Conservation (phyloP, 2,329 filamentous ascomycete species). For the Trichoderma simmonsii region DNA sequence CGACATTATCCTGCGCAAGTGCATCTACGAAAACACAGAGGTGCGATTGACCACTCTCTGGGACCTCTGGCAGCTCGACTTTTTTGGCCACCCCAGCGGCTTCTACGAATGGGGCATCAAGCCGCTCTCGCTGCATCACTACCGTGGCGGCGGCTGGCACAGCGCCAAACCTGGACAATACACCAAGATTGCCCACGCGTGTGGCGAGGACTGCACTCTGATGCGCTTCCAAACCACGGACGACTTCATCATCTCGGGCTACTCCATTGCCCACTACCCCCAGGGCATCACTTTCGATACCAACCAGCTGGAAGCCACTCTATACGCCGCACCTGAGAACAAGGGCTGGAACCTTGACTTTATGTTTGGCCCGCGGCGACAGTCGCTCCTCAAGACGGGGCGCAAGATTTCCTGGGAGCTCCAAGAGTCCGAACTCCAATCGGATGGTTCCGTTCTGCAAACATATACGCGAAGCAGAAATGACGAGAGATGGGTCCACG, state of each 20-base stretch:
- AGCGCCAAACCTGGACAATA: constrained; percentile 52
- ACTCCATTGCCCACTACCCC: constrained; percentile 57
- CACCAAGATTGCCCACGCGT: constrained; percentile 55
- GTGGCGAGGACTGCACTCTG: constrained; percentile 59
- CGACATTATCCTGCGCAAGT: constrained; percentile 60
- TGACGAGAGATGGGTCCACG: constrained; percentile 52
- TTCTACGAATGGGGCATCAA: constrained; percentile 62
- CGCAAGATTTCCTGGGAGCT: constrained; percentile 54
- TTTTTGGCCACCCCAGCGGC: constrained; percentile 58
- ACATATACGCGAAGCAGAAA: constrained; percentile 51
- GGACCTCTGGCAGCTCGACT: constrained; percentile 60
- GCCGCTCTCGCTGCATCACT: constrained; percentile 62
- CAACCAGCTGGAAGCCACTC: constrained; percentile 52
- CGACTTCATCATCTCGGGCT: constrained; percentile 56
- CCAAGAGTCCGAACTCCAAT: constrained; percentile 45
- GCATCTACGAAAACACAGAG: constrained; percentile 61
- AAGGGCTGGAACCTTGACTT: constrained; percentile 52
- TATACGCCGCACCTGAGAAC: constrained; percentile 46
- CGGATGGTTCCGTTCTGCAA: constrained; percentile 51
- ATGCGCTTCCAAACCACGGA: constrained; percentile 55
- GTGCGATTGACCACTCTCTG: constrained; percentile 55
- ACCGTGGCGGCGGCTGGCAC: constrained; percentile 60
- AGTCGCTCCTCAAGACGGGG: constrained; percentile 46
- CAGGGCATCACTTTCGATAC: constrained; percentile 48
- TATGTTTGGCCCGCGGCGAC: constrained; percentile 48